Percentiles rank a stretch among this genome's conserved stretches.
Evolutionary conservation across 225 moss, liverwort and hornwort species (phyloP).

Genomic region (Anthoceros angustus): DNA sequence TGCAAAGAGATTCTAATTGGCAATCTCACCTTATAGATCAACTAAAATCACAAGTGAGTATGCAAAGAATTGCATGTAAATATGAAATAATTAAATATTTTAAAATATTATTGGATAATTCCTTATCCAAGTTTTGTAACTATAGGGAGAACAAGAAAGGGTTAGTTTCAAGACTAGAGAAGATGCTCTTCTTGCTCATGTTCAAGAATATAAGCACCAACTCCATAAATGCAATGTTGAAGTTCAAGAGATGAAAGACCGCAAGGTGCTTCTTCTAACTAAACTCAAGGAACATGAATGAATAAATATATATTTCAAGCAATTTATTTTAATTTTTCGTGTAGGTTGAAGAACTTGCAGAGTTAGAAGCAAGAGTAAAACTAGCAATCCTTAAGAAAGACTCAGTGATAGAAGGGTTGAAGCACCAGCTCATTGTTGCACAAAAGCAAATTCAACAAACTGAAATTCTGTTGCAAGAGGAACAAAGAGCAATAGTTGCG

Average conservation of each 20-base stretch:
- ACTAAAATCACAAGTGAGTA: conserved; percentile 40
- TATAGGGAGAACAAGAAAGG: not conserved
- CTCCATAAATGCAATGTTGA: conserved; percentile 65
- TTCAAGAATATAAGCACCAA: conserved; percentile 17
- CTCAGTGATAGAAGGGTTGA: conserved; percentile 44
- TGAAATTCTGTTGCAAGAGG: conserved; percentile 52
- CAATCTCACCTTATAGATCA: conserved; percentile 41
- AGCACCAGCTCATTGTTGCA: conserved; percentile 49
- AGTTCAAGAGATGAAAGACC: conserved; percentile 33
- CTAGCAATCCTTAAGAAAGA: conserved; percentile 81
- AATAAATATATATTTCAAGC: no score
- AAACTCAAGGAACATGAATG: no score
- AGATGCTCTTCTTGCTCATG: not conserved
- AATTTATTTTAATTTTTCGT: not conserved
- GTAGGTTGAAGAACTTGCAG: conserved; percentile 59
- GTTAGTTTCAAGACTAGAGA: not conserved
- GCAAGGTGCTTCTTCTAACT: conserved; percentile 32
- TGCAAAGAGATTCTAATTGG: conserved; percentile 33
- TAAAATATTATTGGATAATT: conserved; percentile 10
- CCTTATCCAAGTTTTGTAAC: not conserved
- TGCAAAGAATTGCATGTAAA: not conserved
- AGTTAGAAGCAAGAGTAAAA: conserved; percentile 64
- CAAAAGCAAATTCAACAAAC: conserved; percentile 68
- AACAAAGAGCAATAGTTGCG: conserved; percentile 16
- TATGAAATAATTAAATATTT: not conserved